Evolutionary conservation across 495 filamentous ascomycete genomes (phyloP), one percentile per base, ranked within the genome.

Genomic region (Physcia stellaris): DNA sequence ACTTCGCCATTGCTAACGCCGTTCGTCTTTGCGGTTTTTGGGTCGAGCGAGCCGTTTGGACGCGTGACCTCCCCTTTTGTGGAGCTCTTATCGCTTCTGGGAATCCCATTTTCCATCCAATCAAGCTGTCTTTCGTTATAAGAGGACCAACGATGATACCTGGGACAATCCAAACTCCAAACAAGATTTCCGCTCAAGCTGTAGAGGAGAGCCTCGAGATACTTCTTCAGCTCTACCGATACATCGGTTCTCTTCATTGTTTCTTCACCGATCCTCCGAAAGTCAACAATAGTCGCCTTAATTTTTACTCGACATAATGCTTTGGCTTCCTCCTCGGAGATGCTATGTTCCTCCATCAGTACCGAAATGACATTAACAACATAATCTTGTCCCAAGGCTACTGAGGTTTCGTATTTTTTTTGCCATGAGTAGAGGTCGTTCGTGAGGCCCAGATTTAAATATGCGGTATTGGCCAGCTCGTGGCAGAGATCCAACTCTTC

Each of bases 281-380:
- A 37, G 7, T 32, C 20, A 6, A 6, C 15, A 17, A 41, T 24
- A n/a, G 16, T 37, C n/a, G 7, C 26, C 26, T 36, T 19, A n/a
- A 41, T 46, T 24, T 42, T 31, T 2, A 35, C 11, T 26, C 24
- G 19, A 33, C 48, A 56, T 13, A 53, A 48, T 11, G 15, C 19
- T 35, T 49, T 52, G 15, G 53, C 52, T 20, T 46, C 48, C 12
- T 49, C 48, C 31, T 55, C 49, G 0, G 16, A 38, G 4, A 57
- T 37, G 2, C 39, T 39, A 4, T 43, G 39, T 38, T 58, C 52
- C 17, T 34, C 33, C 59, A 61, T 58, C 15, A 57, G 42, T 23
- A 63, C 57, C 50, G 47, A 61, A 19, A 63, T 49, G 11, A 57
- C 59, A 40, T 62, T 61, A 24, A 52, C 40, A 12, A 61, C 50